phyloP scores from a whole-genome alignment of 2,329 filamentous ascomycete genomes.

The Penicillium rolfsii region DNA sequence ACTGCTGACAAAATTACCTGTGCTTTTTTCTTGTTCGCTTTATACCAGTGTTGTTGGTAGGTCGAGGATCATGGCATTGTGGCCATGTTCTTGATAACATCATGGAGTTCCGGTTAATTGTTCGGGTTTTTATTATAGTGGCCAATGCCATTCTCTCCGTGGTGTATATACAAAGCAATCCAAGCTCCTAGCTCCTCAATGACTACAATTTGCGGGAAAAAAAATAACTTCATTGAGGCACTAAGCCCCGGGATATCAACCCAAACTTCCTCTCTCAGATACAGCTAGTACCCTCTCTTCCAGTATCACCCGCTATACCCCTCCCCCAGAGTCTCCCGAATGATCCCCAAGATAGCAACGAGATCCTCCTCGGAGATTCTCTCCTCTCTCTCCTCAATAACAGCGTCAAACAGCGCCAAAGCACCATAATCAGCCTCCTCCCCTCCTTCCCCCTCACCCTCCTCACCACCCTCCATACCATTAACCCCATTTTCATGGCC shows the following conservation, averaged over 20 bases:
- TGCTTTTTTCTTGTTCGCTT: background rate
- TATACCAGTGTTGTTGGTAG: constrained; percentile 13
- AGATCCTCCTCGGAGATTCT: constrained; percentile 45
- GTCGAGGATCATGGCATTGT: constrained; percentile 2
- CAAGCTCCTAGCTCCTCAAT: background rate
- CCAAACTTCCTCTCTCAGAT: background rate
- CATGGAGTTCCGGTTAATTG: constrained; percentile 4
- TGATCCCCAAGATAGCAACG: constrained; percentile 39
- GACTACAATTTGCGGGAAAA: too few species aligned
- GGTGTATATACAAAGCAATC: background rate
- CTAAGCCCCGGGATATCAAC: constrained; percentile 21
- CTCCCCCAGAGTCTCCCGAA: constrained; percentile 39
- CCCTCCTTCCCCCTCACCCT: constrained; percentile 23
- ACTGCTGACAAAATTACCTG: background rate
- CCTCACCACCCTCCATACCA: constrained; percentile 15
- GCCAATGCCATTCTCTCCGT: background rate
- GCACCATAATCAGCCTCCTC: constrained; percentile 41
- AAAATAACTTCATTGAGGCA: constrained; percentile 1
- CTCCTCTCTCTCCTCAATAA: constrained; percentile 50
- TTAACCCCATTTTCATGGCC: background rate
- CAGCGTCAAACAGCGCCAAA: constrained; percentile 43
- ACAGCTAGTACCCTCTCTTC: background rate
- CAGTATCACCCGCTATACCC: constrained; percentile 20
- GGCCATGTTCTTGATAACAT: background rate
- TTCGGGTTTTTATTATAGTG: constrained; percentile 11